Evolutionary conservation across 2,329 filamentous ascomycete genomes (phyloP).

Genomic region (Metarhizium humberi): DNA sequence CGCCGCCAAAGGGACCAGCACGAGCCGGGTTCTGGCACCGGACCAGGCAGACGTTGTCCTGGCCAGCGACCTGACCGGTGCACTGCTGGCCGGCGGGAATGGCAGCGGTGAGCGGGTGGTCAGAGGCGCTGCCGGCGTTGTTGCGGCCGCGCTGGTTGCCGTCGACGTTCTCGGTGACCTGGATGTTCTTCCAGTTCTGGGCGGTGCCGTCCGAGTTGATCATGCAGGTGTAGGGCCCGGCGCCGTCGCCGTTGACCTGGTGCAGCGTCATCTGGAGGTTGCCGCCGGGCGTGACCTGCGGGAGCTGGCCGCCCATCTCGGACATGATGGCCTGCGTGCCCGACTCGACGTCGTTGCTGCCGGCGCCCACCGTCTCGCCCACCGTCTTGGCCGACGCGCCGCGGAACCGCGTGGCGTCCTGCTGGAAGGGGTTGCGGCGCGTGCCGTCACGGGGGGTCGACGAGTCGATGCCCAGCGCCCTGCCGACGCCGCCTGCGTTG

Average conservation of each 20-base stretch:
- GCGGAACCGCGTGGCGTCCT: constrained; percentile 53
- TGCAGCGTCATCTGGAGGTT: constrained; percentile 52
- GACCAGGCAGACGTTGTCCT: constrained; percentile 52
- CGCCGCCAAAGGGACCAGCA: constrained; percentile 54
- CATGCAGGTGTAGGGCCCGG: constrained; percentile 56
- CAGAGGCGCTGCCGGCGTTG: constrained; percentile 28
- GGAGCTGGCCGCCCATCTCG: constrained; percentile 45
- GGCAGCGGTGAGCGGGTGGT: constrained; percentile 46
- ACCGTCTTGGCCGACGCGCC: constrained; percentile 41
- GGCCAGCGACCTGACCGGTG: constrained; percentile 50
- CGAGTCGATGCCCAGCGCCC: constrained; percentile 40
- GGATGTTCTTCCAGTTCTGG: constrained; percentile 39
- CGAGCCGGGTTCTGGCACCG: constrained; percentile 51
- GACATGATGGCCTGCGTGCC: constrained; percentile 50
- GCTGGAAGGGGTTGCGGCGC: constrained; percentile 50
- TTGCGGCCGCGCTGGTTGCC: constrained; percentile 28
- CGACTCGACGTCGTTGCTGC: constrained; percentile 45
- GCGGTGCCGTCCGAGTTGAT: constrained; percentile 53
- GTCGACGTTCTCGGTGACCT: constrained; percentile 34
- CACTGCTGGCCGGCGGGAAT: constrained; percentile 47
- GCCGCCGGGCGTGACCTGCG: constrained; percentile 50
- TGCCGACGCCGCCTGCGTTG: constrained; percentile 46
- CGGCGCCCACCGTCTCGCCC: constrained; percentile 48
- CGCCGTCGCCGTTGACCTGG: constrained; percentile 59
- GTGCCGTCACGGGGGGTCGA: constrained; percentile 54